A percentile compares a stretch with the other conserved stretches of the same genome.
phyloP scores from a whole-genome alignment of 306 rosid species.

The Citrullus mucosospermus region DNA sequence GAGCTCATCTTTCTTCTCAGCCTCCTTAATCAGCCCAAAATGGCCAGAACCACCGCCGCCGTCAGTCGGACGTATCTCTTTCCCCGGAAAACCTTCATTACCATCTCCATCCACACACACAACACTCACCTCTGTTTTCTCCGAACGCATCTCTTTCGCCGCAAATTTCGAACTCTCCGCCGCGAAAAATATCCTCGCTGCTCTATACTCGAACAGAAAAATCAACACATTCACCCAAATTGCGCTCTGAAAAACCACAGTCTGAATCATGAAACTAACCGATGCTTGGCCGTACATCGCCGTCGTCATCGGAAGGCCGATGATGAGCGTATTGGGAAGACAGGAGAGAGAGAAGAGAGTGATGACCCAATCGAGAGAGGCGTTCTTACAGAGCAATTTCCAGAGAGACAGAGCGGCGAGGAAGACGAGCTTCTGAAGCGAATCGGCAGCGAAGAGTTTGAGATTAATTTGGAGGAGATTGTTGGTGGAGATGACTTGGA shows the following conservation, averaged over 20 bases:
- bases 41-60: background rate
- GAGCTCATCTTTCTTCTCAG: background rate
- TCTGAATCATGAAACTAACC: background rate
- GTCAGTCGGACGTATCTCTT: background rate
- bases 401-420: background rate
- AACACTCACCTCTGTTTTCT: background rate
- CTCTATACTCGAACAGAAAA: background rate
- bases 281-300: constrained; percentile 3
- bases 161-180: background rate
- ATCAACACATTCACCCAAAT: constrained; percentile 6
- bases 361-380: background rate
- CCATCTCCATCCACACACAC: background rate
- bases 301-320: background rate
- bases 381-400: background rate
- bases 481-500: background rate
- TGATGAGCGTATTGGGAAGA: constrained; percentile 4
- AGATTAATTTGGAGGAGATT: background rate
- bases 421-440: background rate
- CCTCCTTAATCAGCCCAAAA: background rate
- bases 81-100: background rate
- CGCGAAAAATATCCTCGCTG: background rate
- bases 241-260: constrained; percentile 3
- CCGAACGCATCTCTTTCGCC: background rate
- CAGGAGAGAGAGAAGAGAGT: background rate
- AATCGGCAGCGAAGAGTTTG: constrained; percentile 5